Evolutionary conservation across 2,329 filamentous ascomycete species (phyloP).

Genomic region (Aspergillus versicolor): DNA sequence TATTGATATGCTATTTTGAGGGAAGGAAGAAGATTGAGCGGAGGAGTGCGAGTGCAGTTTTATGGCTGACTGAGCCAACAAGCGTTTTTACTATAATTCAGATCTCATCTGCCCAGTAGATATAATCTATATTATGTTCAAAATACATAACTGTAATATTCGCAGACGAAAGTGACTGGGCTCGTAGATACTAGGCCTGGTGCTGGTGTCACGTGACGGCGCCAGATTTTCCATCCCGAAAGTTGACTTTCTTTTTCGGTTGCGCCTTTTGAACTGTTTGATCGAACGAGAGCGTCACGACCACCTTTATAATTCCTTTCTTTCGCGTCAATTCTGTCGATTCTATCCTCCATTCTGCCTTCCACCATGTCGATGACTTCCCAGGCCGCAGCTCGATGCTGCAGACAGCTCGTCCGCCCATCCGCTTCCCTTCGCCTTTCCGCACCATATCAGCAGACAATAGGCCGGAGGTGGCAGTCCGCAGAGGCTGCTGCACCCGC

Average conservation of each 20-base stretch:
- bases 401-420: constrained; percentile 43
- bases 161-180: neutral
- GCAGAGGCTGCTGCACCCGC: constrained; percentile 63
- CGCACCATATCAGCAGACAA: constrained; percentile 40
- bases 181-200: neutral
- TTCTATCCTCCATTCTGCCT: constrained; percentile 8
- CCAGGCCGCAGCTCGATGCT: constrained; percentile 43
- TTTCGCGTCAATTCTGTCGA: constrained; percentile 10
- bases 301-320: constrained; percentile 6
- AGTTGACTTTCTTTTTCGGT: constrained; percentile 32
- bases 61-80: neutral
- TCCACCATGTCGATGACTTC: constrained; percentile 41
- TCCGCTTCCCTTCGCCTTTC: constrained; percentile 42
- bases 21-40: neutral
- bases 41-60: neutral
- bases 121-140: neutral
- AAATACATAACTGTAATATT: neutral
- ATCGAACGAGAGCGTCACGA: constrained; percentile 15
- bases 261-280: constrained; percentile 13
- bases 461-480: constrained; percentile 79
- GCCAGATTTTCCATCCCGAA: constrained; percentile 34
- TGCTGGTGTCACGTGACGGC: constrained; percentile 26
- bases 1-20: constrained; percentile 20
- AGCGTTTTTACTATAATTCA: neutral
- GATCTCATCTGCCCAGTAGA: neutral